A percentile compares a stretch with the other conserved stretches of the same genome.
Conservation (phyloP, 495 filamentous ascomycete genomes). For the Tuber microsphaerosporum region DNA sequence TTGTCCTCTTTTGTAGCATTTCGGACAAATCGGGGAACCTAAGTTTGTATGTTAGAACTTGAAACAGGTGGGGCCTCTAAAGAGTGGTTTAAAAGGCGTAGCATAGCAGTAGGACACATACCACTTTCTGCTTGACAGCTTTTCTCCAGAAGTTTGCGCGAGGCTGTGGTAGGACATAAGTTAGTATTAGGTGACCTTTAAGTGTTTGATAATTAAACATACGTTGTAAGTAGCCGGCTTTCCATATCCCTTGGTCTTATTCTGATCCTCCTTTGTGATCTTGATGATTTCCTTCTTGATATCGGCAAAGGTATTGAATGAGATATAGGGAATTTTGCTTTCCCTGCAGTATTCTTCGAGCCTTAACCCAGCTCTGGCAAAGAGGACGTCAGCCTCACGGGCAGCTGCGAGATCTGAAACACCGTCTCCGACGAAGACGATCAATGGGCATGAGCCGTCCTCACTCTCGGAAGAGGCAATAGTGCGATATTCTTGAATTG, state of each 20-base stretch:
- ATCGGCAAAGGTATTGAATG: slow-evolving; percentile 63
- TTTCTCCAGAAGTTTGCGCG: slow-evolving; percentile 66
- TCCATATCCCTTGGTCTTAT: slow-evolving; percentile 59
- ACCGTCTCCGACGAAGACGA: slow-evolving; percentile 73
- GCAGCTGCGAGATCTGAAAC: slow-evolving; percentile 69
- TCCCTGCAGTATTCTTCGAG: slow-evolving; percentile 66
- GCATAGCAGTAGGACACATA: slow-evolving; percentile 20
- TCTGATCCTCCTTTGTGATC: slow-evolving; percentile 56
- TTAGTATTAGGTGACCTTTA: background rate
- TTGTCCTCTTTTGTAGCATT: slow-evolving; percentile 56
- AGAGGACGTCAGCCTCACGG: slow-evolving; percentile 67
- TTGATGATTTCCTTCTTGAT: slow-evolving; percentile 58
- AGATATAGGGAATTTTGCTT: slow-evolving; percentile 55
- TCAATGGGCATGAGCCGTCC: slow-evolving; percentile 59
- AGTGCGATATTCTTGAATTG: slow-evolving; percentile 55
- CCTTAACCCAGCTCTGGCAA: slow-evolving; percentile 61
- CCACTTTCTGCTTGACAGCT: slow-evolving; percentile 54
- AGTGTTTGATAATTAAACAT: slow-evolving; percentile 2
- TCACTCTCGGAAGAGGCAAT: slow-evolving; percentile 51
- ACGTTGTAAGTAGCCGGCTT: slow-evolving; percentile 57
- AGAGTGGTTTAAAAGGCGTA: slow-evolving; percentile 10
- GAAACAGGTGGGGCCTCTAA: slow-evolving; percentile 18
- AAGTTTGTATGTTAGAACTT: slow-evolving; percentile 5
- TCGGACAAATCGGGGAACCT: slow-evolving; percentile 53
- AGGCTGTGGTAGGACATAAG: slow-evolving; percentile 41